Conservation (phyloP, 2,329 filamentous ascomycete genomes). For the Hymenoscyphus salicellus region DNA sequence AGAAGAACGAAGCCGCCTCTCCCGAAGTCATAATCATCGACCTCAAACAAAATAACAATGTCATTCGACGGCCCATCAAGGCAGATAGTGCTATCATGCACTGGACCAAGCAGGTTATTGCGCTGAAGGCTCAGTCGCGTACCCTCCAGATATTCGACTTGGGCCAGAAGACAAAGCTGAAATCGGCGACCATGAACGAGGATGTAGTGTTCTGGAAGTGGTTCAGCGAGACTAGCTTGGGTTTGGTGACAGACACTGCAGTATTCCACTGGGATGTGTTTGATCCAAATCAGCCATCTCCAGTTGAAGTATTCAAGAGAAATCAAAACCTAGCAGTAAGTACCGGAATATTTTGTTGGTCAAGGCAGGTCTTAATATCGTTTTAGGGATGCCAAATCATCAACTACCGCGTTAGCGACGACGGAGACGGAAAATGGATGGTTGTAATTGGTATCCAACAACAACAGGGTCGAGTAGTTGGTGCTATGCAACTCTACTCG, state of each 20-base stretch:
- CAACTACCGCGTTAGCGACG: constrained; percentile 94
- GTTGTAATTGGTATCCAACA: constrained; percentile 94
- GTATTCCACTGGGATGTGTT: constrained; percentile 99
- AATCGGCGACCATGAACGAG: constrained; percentile 93
- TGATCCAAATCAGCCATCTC: constrained; percentile 72
- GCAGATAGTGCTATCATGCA: constrained; percentile 99
- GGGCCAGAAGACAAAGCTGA: constrained; percentile 87
- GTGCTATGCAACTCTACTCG: constrained; percentile 96
- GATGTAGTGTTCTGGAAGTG: constrained; percentile 99
- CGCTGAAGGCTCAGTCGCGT: constrained; percentile 87
- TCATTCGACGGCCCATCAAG: constrained; percentile 93
- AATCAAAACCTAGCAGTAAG: constrained; percentile 83
- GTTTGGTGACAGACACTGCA: constrained; percentile 83
- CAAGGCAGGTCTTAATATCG: constrained; percentile 17
- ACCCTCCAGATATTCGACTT: constrained; percentile 98
- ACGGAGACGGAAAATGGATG: constrained; percentile 98
- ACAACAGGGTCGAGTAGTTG: constrained; percentile 88
- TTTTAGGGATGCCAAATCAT: constrained; percentile 94
- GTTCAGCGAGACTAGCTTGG: constrained; percentile 86
- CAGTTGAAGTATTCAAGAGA: constrained; percentile 90
- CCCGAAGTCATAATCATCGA: constrained; percentile 97
- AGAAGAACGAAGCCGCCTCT: constrained; percentile 77
- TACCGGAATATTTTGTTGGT: constrained; percentile 20
- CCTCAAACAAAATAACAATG: constrained; percentile 95
- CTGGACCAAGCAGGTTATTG: constrained; percentile 93